These are phyloP conservation scores for Pseudohyphozyma bogoriensis DNA, from an alignment of 768 basidiomycete species.

Conservation along the genomic window DNA sequence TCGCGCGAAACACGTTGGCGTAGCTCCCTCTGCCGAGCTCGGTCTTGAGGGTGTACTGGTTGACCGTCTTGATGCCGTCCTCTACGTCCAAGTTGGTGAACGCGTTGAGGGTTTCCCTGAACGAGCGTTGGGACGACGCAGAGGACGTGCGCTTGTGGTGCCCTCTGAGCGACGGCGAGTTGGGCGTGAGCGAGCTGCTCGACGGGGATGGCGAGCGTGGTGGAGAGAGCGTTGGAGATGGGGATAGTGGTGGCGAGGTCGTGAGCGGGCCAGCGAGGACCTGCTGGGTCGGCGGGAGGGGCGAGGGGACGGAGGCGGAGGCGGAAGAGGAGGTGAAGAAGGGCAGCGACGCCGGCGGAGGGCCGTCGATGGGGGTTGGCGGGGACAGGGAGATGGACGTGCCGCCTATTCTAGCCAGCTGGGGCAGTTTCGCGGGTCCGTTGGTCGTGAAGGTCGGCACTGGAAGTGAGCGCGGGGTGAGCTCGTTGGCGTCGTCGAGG, in stretches of 20 bases:
- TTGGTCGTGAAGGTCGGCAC: too few relatives aligned
- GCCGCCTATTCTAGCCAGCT: background rate
- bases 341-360: background rate
- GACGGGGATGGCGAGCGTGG: background rate
- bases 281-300: background rate
- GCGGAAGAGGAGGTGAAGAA: background rate
- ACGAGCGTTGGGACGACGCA: slow-evolving; percentile 5
- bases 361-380: slow-evolving; percentile 1
- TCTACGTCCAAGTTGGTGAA: slow-evolving; percentile 14
- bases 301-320: background rate
- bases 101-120: slow-evolving; percentile 28
- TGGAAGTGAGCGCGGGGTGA: too few relatives aligned
- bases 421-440: too few relatives aligned
- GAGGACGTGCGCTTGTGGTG: slow-evolving; percentile 20
- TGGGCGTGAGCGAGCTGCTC: too few relatives aligned
- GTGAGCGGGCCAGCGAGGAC: background rate
- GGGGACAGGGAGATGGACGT: background rate
- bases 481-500: too few relatives aligned
- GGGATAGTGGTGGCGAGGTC: background rate
- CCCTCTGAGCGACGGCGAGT: background rate
- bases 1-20: slow-evolving; percentile 22
- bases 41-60: slow-evolving; percentile 20
- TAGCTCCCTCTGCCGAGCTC: slow-evolving; percentile 18
- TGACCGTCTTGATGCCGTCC: slow-evolving; percentile 20
- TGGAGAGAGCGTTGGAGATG: background rate